phyloP scores from a whole-genome alignment of 2,329 filamentous ascomycete genomes.

The Claviceps sp. region DNA sequence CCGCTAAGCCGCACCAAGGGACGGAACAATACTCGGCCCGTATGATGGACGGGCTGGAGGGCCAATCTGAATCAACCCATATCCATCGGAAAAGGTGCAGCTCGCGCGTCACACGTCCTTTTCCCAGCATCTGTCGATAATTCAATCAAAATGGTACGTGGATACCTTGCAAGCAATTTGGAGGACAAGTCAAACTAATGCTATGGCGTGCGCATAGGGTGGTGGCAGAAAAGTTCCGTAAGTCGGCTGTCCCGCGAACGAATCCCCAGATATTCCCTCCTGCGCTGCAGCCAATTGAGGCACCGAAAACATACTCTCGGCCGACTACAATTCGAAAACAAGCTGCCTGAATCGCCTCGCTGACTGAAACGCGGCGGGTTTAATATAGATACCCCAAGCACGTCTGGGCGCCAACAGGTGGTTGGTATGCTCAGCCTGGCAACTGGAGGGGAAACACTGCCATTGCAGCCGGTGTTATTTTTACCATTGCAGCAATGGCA shows the following conservation, averaged over 20 bases:
- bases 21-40: constrained; percentile 4
- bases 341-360: not conserved
- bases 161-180: not conserved
- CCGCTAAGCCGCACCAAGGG: not conserved
- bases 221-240: constrained; percentile 57
- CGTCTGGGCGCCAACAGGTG: constrained; percentile 96
- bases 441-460: constrained; percentile 95
- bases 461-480: constrained; percentile 53
- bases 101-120: constrained; percentile 14
- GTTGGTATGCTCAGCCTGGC: constrained; percentile 87
- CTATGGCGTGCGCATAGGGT: constrained; percentile 36
- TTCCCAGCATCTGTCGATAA: constrained; percentile 19
- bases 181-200: not conserved
- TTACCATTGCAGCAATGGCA: constrained; percentile 53
- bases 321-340: constrained; percentile 1
- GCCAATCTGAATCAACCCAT: not conserved
- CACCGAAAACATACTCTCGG: constrained; percentile 5
- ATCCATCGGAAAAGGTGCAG: constrained; percentile 12
- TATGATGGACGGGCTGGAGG: not conserved
- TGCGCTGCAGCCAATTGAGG: constrained; percentile 1
- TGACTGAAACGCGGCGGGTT: not conserved
- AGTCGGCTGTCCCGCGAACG: constrained; percentile 16
- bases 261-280: not conserved
- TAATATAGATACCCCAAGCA: constrained; percentile 78
- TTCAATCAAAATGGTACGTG: constrained; percentile 42